A percentile compares a stretch with the other conserved stretches of the same genome.
Evolutionary conservation across 805 yeast species (phyloP).

Genomic region (Suhomyces sp.): DNA sequence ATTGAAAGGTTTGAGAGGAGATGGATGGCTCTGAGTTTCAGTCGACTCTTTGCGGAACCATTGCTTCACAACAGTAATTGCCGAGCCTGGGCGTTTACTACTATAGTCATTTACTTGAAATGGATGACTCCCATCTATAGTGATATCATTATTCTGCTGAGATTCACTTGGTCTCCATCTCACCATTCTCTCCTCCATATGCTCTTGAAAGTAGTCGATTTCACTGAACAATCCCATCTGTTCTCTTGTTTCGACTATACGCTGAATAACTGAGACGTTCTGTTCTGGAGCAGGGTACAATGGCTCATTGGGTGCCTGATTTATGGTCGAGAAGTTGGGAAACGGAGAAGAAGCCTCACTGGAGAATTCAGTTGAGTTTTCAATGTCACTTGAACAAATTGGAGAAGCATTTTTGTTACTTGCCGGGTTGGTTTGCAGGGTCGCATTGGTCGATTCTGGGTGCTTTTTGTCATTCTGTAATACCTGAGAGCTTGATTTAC

Average conservation of each 20-base stretch:
- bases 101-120: slow-evolving; percentile 7
- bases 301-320: slow-evolving; percentile 20
- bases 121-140: slow-evolving; percentile 29
- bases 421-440: background rate
- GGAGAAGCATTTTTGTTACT: background rate
- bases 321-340: slow-evolving; percentile 9
- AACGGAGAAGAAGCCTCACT: slow-evolving; percentile 2
- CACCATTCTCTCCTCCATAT: slow-evolving; percentile 30
- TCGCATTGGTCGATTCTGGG: background rate
- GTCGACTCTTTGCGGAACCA: background rate
- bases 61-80: background rate
- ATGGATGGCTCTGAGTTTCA: background rate
- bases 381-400: background rate
- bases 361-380: background rate
- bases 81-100: background rate
- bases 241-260: background rate
- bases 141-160: slow-evolving; percentile 27
- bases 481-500: background rate
- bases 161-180: slow-evolving; percentile 34
- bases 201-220: slow-evolving; percentile 19
- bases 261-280: background rate
- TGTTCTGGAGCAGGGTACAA: slow-evolving; percentile 8
- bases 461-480: background rate
- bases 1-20: background rate
- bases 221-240: background rate